These are phyloP conservation scores for Saussurea involucrata DNA, from an alignment of 129 eudicot species.

Conservation along the genomic window DNA sequence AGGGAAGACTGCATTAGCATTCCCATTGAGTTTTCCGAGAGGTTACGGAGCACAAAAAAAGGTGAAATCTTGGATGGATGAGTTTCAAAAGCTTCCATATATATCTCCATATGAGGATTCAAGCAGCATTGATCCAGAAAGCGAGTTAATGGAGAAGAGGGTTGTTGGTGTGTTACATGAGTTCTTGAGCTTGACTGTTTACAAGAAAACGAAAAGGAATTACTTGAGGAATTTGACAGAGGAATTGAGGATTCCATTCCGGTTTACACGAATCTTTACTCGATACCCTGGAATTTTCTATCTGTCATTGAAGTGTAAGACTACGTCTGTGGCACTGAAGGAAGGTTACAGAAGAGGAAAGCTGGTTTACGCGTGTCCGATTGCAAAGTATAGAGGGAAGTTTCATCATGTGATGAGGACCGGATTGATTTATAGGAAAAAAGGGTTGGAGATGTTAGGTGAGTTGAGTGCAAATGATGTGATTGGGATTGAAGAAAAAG, in stretches of 20 bases:
- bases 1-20: conserved; percentile 54
- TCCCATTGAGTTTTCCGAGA: conserved; percentile 71
- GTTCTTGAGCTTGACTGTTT: conserved; percentile 74
- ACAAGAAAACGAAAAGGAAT: conserved; percentile 83
- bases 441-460: conserved; percentile 58
- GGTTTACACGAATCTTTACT: conserved; percentile 79
- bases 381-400: conserved; percentile 70
- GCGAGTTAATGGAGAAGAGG: conserved; percentile 93
- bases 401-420: conserved; percentile 81
- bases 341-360: conserved; percentile 84
- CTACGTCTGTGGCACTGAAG: conserved; percentile 70
- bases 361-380: conserved; percentile 51
- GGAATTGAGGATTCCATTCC: conserved; percentile 71
- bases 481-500: conserved; percentile 26
- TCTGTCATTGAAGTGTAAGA: conserved; percentile 87
- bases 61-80: conserved; percentile 96
- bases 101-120: conserved; percentile 85
- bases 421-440: conserved; percentile 69
- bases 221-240: conserved; percentile 74
- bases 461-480: conserved; percentile 40
- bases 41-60: conserved; percentile 87
- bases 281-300: conserved; percentile 86
- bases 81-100: conserved; percentile 84
- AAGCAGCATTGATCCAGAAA: conserved; percentile 54
- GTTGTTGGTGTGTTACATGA: conserved; percentile 85